Evolutionary conservation across 2,329 filamentous ascomycete species (phyloP), one percentile per base, ranked within the genome.

Genomic region (Aspergillus sergii): DNA sequence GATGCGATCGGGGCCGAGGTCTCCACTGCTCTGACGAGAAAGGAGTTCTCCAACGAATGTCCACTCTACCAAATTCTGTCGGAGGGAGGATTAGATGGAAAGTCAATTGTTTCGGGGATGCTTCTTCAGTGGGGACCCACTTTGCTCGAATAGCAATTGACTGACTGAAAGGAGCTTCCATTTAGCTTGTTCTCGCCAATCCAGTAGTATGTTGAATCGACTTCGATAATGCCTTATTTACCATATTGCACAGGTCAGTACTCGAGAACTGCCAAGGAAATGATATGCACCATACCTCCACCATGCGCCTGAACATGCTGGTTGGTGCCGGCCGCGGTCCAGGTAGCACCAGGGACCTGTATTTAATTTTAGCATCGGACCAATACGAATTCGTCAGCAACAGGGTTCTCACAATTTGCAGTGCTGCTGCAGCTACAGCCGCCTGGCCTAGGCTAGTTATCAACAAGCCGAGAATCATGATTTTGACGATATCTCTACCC

Each of bases 121-220:
- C 4, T 14, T 21, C 3, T 1, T 5, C 1, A 12, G 23, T 23
- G 0, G 11, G 10, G 16, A 10, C 43, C 0, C 12, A 64, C 81
- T 14, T 79, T 80, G 16, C 86, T 89, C 0, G 85, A 86, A 74
- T 91, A 91, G 76, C 89, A 91, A 73, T 90, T 90, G 68, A 91
- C 80, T 58, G 87, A 87, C 63, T 86, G 84, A 73, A 91, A 91
- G 0, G 80, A 76, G 1, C 80, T 83, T 28, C 88, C 87, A n/a
- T 84, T 77, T 1, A 86, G 85, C 73, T 91, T 91, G 76, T 91
- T 89, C 73, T 91, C 89, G 19, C 89, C 89, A 39, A 91, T 85
- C 77, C 88, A 83, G 77, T 91, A 91, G 78, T 87, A 91, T 0
- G 82, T 84, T 11, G 79, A 80, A 50, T 82, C 80, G 1, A 85